Conservation (phyloP, 768 basidiomycete species). For the Amanita inopinata region DNA sequence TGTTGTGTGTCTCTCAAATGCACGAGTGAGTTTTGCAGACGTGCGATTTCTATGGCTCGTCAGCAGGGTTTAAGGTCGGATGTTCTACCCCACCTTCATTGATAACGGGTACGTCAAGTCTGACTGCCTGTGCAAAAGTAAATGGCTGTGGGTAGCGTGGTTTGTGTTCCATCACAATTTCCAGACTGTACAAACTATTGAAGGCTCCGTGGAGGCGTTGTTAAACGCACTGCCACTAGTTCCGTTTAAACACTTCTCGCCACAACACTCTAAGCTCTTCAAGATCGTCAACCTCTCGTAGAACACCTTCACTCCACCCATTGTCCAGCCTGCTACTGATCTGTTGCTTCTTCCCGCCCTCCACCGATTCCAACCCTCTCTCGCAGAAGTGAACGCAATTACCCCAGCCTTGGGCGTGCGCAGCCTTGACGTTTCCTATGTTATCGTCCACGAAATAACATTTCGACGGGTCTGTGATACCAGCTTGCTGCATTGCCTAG, state of each 20-base stretch:
- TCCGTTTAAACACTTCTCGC: conserved; percentile 58
- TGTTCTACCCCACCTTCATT: conserved; percentile 46
- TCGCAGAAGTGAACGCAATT: conserved; percentile 73
- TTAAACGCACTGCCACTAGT: conserved; percentile 3
- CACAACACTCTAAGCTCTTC: conserved; percentile 64
- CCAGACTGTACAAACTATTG: neutral
- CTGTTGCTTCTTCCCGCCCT: conserved; percentile 49
- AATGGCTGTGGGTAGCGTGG: conserved; percentile 72
- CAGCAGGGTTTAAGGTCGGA: neutral
- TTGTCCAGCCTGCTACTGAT: conserved; percentile 30
- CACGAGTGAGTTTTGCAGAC: conserved; percentile 61
- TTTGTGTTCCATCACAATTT: conserved; percentile 36
- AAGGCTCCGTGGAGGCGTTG: neutral
- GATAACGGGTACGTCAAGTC: conserved; percentile 56
- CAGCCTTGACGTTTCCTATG: conserved; percentile 56
- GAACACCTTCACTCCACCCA: conserved; percentile 29
- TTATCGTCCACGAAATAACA: conserved; percentile 80
- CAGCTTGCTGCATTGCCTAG: conserved; percentile 59
- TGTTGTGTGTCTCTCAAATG: conserved; percentile 57
- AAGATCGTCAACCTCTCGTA: conserved; percentile 44
- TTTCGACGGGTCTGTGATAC: conserved; percentile 52
- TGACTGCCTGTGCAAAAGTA: conserved; percentile 51
- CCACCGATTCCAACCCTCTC: conserved; percentile 47
- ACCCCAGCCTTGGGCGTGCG: conserved; percentile 58
- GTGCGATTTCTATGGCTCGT: conserved; percentile 53